Evolutionary conservation across 768 basidiomycete genomes (phyloP), one percentile per base, ranked within the genome.

Genomic region (Termitomyces bulborhizus): DNA sequence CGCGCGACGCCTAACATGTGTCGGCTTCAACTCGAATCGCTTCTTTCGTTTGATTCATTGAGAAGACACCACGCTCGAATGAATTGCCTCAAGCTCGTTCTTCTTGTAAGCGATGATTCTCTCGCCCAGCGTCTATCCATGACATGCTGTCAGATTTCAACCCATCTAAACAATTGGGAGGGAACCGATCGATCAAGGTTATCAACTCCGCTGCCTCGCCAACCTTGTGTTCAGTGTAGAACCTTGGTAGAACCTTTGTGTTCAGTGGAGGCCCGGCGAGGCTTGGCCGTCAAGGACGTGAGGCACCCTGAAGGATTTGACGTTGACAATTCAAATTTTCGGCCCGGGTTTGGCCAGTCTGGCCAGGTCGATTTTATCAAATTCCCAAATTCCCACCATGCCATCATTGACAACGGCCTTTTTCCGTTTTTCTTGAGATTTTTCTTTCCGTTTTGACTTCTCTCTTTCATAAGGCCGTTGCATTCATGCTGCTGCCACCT

Each of bases 401-500:
- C 39, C 27, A 41, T 55, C 41, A 47, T 55, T 43, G 41, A 21
- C 54, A 46, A 11, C 46, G 18, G 15, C 18, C 18, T 47, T 45
- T 46, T 18, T 53, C 21, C 6, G 21, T 27, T 29, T 49, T 40
- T 41, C 29, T 21, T 21, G 4, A 9, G 4, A 46, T 53, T 39
- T 46, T 26, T 27, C 24, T 8, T 24, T 24, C 3, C 24, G 6
- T 36, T 39, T 49, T 50, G 21, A 37, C 21, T 49, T 49, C 41
- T 45, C 21, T 27, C 34, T 13, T 41, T 48, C 54, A 39, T 21
- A 31, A 21, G 21, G 37, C 16, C 18, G 37, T 18, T 24, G 21
- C 29, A 58, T 6, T 18, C 50, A 62, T 60, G 53, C 37, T 46
- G 39, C 58, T 60, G 18, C 57, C 58, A 37, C 41, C 59, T 24